Evolutionary conservation across 441 rosid species (phyloP).

Genomic region (Oxalis stricta): DNA sequence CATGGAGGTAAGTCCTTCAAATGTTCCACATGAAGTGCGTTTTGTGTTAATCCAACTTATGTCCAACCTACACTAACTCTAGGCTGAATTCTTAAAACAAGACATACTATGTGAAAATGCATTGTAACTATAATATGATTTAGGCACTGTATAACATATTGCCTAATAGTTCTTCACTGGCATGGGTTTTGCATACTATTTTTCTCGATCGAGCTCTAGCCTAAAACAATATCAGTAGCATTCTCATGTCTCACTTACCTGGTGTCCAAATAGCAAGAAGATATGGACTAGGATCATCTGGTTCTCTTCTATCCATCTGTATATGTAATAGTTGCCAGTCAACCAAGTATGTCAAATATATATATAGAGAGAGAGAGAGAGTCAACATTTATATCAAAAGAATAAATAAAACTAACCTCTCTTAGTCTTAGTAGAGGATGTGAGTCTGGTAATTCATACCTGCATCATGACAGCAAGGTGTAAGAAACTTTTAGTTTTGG

Average conservation of each 20-base stretch:
- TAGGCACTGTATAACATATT: no score
- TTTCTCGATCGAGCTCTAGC: no score
- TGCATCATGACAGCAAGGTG: conserved; percentile 27
- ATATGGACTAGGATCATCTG: conserved; percentile 89
- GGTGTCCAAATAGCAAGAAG: conserved; percentile 97
- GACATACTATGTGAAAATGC: no score
- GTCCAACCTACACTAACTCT: no score
- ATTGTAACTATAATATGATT: no score
- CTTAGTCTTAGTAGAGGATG: conserved; percentile 71
- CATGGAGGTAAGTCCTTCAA: conserved; percentile 2
- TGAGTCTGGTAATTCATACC: conserved; percentile 81
- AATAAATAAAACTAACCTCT: conserved; percentile 52
- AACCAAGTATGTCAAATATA: conserved; percentile 10
- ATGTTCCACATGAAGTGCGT: no score
- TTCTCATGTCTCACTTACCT: conserved; percentile 34
- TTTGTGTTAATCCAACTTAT: no score
- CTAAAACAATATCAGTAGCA: neutral
- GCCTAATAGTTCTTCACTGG: no score
- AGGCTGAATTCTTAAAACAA: no score
- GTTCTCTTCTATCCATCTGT: conserved; percentile 81
- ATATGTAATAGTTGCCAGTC: conserved; percentile 11
- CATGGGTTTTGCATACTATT: no score
- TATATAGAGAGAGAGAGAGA: conserved; percentile 6
- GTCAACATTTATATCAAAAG: no score
- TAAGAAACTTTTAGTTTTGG: conserved; percentile 1